phyloP scores from a whole-genome alignment of 176 grass and related monocot genomes.

The Aegilops speltoides region DNA sequence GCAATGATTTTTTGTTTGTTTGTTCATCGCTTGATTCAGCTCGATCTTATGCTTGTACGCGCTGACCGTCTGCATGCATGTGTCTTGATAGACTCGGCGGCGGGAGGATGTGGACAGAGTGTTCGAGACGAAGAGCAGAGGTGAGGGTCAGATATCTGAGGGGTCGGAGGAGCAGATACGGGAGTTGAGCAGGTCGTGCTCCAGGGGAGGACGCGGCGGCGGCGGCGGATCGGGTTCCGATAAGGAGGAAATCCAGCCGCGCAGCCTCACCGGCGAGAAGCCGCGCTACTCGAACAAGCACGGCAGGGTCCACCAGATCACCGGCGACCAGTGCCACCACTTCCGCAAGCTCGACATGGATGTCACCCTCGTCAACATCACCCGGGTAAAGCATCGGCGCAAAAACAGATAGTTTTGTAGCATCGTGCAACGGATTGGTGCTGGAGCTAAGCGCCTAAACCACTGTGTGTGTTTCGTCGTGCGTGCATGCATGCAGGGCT shows the following conservation, averaged over 20 bases:
- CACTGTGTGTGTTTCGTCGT: not conserved
- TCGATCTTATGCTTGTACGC: not conserved
- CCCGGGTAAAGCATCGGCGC: conserved; percentile 38
- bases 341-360: conserved; percentile 47
- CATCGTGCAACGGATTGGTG: not conserved
- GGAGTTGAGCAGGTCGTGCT: conserved; percentile 51
- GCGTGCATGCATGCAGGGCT: conserved; percentile 42
- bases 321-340: conserved; percentile 43
- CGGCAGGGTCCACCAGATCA: conserved; percentile 45
- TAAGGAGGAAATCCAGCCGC: conserved; percentile 45
- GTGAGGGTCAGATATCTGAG: conserved; percentile 52
- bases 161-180: conserved; percentile 65
- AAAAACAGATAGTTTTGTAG: not conserved
- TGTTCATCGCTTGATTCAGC: not conserved
- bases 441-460: not conserved
- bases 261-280: conserved; percentile 45
- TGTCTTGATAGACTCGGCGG: conserved; percentile 21
- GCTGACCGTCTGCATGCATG: not conserved
- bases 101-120: conserved; percentile 49
- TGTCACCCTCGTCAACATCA: conserved; percentile 59
- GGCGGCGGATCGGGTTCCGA: not conserved
- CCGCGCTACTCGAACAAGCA: conserved; percentile 55
- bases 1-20: not conserved
- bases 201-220: not conserved
- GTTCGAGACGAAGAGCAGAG: conserved; percentile 39